Evolutionary conservation across 208 protist genomes (phyloP).

Genomic region (Leishmania amazonensis): DNA sequence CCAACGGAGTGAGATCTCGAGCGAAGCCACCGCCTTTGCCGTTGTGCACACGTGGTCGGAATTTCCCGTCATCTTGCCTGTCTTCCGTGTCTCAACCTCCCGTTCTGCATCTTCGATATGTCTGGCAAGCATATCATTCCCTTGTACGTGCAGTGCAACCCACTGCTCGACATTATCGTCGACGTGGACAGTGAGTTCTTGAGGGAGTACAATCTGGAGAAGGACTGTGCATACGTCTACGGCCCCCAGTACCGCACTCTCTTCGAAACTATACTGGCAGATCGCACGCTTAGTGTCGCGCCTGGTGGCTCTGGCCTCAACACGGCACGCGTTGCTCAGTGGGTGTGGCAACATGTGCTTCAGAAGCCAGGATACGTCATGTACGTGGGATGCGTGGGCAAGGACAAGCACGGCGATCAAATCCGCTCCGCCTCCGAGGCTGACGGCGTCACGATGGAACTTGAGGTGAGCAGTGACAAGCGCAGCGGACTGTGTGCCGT

Average conservation of each 20-base stretch:
- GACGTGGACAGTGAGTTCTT: conserved; percentile 91
- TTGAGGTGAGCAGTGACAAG: conserved; percentile 79
- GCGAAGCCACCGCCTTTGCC: neutral
- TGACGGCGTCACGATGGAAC: conserved; percentile 88
- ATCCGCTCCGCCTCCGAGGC: conserved; percentile 72
- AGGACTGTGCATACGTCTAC: conserved; percentile 92
- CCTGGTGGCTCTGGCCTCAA: conserved; percentile 98
- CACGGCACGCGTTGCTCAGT: conserved; percentile 95
- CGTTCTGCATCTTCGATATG: conserved; percentile 37
- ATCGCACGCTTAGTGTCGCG: conserved; percentile 93
- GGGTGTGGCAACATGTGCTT: conserved; percentile 59
- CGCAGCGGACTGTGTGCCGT: conserved; percentile 97
- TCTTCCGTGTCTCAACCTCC: neutral
- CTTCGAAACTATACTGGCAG: conserved; percentile 93
- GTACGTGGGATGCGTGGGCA: conserved; percentile 95
- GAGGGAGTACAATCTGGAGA: conserved; percentile 87
- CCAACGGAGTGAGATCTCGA: neutral
- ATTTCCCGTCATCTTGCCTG: neutral
- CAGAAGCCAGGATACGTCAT: conserved; percentile 90
- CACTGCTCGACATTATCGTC: conserved; percentile 98
- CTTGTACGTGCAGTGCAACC: conserved; percentile 95
- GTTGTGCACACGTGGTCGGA: neutral
- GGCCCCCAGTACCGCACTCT: conserved; percentile 86
- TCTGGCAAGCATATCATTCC: conserved; percentile 7
- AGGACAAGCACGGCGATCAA: conserved; percentile 94